These are phyloP conservation scores for Quercus bicolor DNA, from an alignment of 306 rosid genomes.

Conservation along the genomic window DNA sequence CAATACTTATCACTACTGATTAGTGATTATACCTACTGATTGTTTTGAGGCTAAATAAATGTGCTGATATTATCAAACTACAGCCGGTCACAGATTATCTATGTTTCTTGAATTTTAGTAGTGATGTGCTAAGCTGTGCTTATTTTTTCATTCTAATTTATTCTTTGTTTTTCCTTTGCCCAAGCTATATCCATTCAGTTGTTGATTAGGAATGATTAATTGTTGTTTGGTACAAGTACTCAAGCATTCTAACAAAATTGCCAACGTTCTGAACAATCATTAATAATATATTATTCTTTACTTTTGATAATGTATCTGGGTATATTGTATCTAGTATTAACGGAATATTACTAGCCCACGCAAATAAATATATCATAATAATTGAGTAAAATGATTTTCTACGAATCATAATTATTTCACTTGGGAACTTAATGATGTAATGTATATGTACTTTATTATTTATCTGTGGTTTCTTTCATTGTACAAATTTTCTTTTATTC, in stretches of 20 bases:
- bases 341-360: too few relatives aligned
- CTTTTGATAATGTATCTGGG: background rate
- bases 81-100: conserved; percentile 57
- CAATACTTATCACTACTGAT: background rate
- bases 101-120: background rate
- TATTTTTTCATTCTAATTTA: background rate
- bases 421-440: too few relatives aligned
- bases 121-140: background rate
- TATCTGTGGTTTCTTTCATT: background rate
- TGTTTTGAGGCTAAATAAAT: background rate
- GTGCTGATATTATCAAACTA: conserved; percentile 64
- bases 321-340: background rate
- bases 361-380: too few relatives aligned
- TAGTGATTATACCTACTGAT: background rate
- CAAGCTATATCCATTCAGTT: background rate
- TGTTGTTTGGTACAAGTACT: background rate
- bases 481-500: background rate
- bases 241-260: background rate
- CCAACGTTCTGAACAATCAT: background rate
- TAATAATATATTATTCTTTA: background rate
- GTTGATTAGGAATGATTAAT: background rate
- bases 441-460: too few relatives aligned
- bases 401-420: too few relatives aligned
- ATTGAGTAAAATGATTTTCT: too few relatives aligned
- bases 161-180: background rate